A percentile compares a stretch with the other conserved stretches of the same genome.
These are phyloP conservation scores for Boletus smithii DNA, from an alignment of 1,284 basidiomycete species.

Conservation along the genomic window DNA sequence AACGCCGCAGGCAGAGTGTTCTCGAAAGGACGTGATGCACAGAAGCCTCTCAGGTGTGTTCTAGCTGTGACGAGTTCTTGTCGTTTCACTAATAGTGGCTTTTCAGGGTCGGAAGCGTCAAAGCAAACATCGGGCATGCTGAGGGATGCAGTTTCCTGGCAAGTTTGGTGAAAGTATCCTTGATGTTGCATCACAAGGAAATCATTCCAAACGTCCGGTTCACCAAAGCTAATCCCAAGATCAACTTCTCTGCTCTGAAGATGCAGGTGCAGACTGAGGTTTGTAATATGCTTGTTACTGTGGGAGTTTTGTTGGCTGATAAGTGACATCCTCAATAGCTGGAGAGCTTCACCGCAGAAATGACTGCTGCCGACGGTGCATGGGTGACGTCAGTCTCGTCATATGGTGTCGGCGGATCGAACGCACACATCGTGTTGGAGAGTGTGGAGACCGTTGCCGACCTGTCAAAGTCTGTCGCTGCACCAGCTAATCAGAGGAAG, in stretches of 20 bases:
- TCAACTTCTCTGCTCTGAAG: slow-evolving; percentile 25
- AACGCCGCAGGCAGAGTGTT: slow-evolving; percentile 44
- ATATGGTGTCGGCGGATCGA: slow-evolving; percentile 30
- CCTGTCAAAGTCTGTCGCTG: slow-evolving; percentile 3
- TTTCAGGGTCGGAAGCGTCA: slow-evolving; percentile 32
- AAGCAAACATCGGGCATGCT: slow-evolving; percentile 32
- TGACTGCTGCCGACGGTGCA: slow-evolving; percentile 25
- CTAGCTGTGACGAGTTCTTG: background rate
- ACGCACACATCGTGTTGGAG: slow-evolving; percentile 29
- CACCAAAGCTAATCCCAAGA: slow-evolving; percentile 26
- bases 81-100: background rate
- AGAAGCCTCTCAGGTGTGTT: slow-evolving; percentile 22
- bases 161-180: slow-evolving; percentile 28
- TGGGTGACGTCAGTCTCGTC: slow-evolving; percentile 32
- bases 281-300: background rate
- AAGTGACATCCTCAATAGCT: slow-evolving; percentile 10
- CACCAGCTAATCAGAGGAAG: slow-evolving; percentile 5
- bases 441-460: slow-evolving; percentile 14
- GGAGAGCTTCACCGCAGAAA: slow-evolving; percentile 20
- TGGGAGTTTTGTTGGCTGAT: slow-evolving; percentile 3
- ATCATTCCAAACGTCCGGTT: slow-evolving; percentile 30
- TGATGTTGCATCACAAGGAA: slow-evolving; percentile 30
- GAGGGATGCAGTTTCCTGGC: slow-evolving; percentile 33
- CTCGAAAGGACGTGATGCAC: slow-evolving; percentile 22
- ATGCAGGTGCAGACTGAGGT: slow-evolving; percentile 30